Percentiles rank a stretch among this genome's conserved stretches.
Evolutionary conservation across 495 filamentous ascomycete species (phyloP).

Genomic region (Daldinia vernicosa): DNA sequence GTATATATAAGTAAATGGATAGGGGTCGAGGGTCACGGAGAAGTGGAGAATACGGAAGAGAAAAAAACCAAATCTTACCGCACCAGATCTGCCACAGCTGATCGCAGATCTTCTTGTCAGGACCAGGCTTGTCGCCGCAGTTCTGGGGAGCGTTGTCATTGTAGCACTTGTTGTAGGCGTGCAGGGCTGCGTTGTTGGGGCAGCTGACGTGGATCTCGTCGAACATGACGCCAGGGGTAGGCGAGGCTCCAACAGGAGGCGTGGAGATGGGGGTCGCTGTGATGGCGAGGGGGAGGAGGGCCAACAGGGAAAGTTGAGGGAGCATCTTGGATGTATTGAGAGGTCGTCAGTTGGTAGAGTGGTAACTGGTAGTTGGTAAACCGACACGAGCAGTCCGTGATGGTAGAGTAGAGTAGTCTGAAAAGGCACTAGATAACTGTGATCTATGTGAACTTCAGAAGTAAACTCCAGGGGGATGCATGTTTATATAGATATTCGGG

Average conservation of each 20-base stretch:
- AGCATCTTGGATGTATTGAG: not conserved
- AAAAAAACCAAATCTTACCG: not conserved
- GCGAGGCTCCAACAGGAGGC: not conserved
- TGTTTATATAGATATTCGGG: too few species aligned
- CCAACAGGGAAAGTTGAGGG: not conserved
- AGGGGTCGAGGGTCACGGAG: not conserved
- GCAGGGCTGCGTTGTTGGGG: not conserved
- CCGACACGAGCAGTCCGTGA: too few species aligned
- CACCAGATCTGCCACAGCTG: constrained; percentile 20
- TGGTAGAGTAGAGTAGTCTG: too few species aligned
- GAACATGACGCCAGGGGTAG: not conserved
- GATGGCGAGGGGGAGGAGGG: not conserved
- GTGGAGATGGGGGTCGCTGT: not conserved
- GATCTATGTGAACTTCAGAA: too few species aligned
- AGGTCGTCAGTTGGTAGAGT: not conserved
- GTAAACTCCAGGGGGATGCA: too few species aligned
- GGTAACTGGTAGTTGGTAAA: too few species aligned
- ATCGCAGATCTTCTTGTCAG: not conserved
- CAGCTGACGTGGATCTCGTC: not conserved
- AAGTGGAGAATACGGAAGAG: not conserved
- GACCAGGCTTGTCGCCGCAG: not conserved
- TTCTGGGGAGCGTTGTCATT: not conserved
- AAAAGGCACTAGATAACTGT: too few species aligned
- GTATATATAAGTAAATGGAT: too few species aligned
- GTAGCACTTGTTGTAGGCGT: not conserved